Conservation (phyloP, 345 rosid genomes). For the Citrus glauca region DNA sequence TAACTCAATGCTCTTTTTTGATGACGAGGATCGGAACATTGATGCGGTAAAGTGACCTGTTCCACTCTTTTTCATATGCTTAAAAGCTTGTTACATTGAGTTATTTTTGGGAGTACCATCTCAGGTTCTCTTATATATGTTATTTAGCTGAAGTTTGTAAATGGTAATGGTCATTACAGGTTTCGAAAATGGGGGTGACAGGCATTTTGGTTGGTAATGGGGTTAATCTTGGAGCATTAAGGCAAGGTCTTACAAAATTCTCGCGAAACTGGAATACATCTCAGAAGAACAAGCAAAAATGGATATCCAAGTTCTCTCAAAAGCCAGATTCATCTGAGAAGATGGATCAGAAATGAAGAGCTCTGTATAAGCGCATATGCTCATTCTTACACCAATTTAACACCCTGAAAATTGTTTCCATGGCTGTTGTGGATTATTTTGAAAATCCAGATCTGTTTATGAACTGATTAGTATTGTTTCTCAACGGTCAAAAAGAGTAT, state of each 20-base stretch:
- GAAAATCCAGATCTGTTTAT: background rate
- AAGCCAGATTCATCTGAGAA: slow-evolving; percentile 42
- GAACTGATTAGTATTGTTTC: background rate
- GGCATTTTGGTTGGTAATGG: slow-evolving; percentile 64
- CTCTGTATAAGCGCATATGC: background rate
- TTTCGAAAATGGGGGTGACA: slow-evolving; percentile 79
- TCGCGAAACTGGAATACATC: slow-evolving; percentile 37
- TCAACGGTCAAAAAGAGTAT: background rate
- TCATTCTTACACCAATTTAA: background rate
- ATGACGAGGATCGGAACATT: slow-evolving; percentile 74
- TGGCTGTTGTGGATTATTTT: background rate
- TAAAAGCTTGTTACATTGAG: background rate
- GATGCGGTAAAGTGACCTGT: slow-evolving; percentile 37
- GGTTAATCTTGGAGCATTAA: slow-evolving; percentile 67
- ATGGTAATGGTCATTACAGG: slow-evolving; percentile 30
- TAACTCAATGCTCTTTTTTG: slow-evolving; percentile 72
- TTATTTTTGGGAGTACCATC: background rate
- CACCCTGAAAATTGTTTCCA: slow-evolving; percentile 1
- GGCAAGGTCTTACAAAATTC: slow-evolving; percentile 69
- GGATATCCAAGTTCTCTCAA: slow-evolving; percentile 54
- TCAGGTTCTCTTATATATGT: background rate
- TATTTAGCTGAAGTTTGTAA: background rate
- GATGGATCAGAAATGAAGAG: slow-evolving; percentile 26
- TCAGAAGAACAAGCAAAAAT: slow-evolving; percentile 66
- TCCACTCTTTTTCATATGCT: background rate